Base-by-base conservation (phyloP, 805 yeast genomes). In the Candida nitratophila region DNA sequence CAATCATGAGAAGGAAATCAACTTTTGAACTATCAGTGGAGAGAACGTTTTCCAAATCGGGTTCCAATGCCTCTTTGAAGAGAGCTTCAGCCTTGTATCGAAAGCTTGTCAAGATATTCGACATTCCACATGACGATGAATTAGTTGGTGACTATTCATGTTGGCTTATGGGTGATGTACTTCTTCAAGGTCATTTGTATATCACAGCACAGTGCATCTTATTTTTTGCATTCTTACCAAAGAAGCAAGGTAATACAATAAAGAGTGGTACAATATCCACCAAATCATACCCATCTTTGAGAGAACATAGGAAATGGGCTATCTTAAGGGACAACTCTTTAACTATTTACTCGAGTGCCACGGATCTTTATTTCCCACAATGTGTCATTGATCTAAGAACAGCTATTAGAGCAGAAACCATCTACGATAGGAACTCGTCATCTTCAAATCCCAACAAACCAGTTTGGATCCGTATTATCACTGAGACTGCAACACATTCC, bases 151-250 rank as follows among this genome's bases (percentile, higher is more conserved):
- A 81, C 48, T 83, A 72, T 53, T 73, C 83, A 3, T 79, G 89
- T 27, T 90, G 96, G 96, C 66, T 90, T 32, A 68, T 88, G 45
- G 76, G 81, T 47, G 95, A 86, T 53, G 93, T 90, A 0, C 66
- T 91, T 24, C 65, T 89, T 22, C 96, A 88, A 61, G 98, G 98
- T 2, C 90, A 85, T 53, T 60, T 89, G 16, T 84, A 84, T 52
- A 61, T 91, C 22, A 89, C 97, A 1, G 62, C 69, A 37, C 66
- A 72, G 15, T 76, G 77, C 48, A 57, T 90, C 6, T 64, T 87
- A 37, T 91, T 86, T 57, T 83, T 83, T 64, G 93, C 96, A 0
- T 80, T 78, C 51, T 61, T 91, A 10, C 96, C 97, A 0, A 74
- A 75, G 36, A 64, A 56, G 22, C 62, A 68, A 19, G 71, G 73